These are phyloP conservation scores for Pulveroboletus ravenelii DNA, from an alignment of 768 basidiomycete genomes.

Conservation along the genomic window DNA sequence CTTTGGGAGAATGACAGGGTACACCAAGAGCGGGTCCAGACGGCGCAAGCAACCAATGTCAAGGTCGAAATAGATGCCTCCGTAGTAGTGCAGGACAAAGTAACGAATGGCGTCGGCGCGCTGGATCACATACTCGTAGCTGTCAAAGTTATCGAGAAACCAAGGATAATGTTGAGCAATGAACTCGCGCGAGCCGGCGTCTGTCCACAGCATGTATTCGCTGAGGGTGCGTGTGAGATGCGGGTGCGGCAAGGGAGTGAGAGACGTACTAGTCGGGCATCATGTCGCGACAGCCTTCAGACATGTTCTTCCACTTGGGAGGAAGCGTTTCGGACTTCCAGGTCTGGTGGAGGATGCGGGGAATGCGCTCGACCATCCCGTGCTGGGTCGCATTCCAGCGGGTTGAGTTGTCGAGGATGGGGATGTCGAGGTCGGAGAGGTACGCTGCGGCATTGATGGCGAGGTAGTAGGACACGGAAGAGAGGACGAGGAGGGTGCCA, in stretches of 20 bases:
- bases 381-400: constrained; percentile 63
- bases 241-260: constrained; percentile 4
- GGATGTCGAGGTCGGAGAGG: constrained; percentile 73
- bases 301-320: constrained; percentile 70
- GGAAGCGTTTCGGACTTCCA: constrained; percentile 94
- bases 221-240: constrained; percentile 38
- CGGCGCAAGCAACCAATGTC: constrained; percentile 91
- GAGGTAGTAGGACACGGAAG: constrained; percentile 87
- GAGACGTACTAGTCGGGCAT: constrained; percentile 91
- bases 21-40: constrained; percentile 79
- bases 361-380: constrained; percentile 68
- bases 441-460: constrained; percentile 75
- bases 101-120: constrained; percentile 98
- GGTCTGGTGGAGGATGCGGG: constrained; percentile 94
- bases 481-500: constrained; percentile 88
- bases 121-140: constrained; percentile 87
- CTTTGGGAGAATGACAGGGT: constrained; percentile 86
- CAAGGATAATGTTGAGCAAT: constrained; percentile 84
- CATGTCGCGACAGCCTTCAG: constrained; percentile 81
- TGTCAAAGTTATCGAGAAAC: constrained; percentile 92
- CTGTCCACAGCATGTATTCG: constrained; percentile 97
- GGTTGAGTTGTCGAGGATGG: constrained; percentile 46
- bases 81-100: constrained; percentile 93
- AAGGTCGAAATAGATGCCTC: constrained; percentile 93
- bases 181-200: constrained; percentile 83